phyloP scores from a whole-genome alignment of 176 grass and related monocot species.

The Phragmites australis region DNA sequence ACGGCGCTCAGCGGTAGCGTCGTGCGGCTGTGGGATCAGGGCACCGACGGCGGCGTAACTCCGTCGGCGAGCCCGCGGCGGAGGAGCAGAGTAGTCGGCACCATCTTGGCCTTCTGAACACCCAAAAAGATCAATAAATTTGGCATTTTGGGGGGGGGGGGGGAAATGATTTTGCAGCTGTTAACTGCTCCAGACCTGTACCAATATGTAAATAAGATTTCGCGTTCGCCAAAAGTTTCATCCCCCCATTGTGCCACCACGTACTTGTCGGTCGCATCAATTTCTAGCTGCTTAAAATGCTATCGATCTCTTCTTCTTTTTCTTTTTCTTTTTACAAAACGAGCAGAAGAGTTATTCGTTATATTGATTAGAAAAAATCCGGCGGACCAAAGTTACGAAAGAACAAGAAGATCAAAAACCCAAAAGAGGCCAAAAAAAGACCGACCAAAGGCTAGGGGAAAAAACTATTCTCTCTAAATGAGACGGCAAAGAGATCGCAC shows the following conservation, averaged over 20 bases:
- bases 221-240: not conserved
- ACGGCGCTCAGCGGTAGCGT: constrained; percentile 48
- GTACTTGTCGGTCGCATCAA: not conserved
- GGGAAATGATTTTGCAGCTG: not conserved
- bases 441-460: too few relatives aligned
- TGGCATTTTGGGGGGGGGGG: not conserved
- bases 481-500: too few relatives aligned
- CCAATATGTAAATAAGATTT: constrained; percentile 2
- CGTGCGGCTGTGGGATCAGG: constrained; percentile 62
- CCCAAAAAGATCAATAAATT: not conserved
- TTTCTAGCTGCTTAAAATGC: not conserved
- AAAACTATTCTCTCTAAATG: too few relatives aligned
- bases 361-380: too few relatives aligned
- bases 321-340: too few relatives aligned
- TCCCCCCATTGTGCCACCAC: not conserved
- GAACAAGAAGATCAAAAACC: too few relatives aligned
- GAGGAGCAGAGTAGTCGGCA: not conserved
- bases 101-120: constrained; percentile 16
- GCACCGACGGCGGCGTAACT: not conserved
- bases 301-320: not conserved
- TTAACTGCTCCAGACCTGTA: not conserved
- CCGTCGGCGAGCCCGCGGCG: constrained; percentile 33
- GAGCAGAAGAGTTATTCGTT: too few relatives aligned
- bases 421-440: too few relatives aligned
- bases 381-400: too few relatives aligned